A percentile compares a stretch with the other conserved stretches of the same genome.
These are phyloP conservation scores for Mycena maculata DNA, from an alignment of 768 basidiomycete species.

Conservation along the genomic window DNA sequence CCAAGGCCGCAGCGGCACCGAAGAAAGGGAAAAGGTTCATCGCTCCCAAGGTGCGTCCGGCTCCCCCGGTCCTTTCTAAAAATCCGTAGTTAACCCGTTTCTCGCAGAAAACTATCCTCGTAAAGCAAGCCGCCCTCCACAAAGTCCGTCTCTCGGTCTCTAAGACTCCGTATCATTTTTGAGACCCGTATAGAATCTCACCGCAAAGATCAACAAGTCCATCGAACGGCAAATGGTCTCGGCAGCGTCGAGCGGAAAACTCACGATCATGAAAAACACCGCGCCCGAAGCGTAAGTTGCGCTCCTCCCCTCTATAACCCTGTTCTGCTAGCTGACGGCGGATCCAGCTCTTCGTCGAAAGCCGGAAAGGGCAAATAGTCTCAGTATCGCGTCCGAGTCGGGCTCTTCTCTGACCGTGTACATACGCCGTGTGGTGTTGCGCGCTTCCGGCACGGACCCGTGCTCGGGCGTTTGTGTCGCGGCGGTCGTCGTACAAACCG, in stretches of 20 bases:
- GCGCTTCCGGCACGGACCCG: no score
- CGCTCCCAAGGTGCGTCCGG: slow-evolving; percentile 70
- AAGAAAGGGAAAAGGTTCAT: slow-evolving; percentile 86
- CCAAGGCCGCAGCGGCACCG: slow-evolving; percentile 73
- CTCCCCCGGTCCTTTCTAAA: not conserved
- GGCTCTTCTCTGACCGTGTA: no score
- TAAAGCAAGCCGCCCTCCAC: slow-evolving; percentile 83
- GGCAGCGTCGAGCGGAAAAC: slow-evolving; percentile 88
- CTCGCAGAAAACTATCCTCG: slow-evolving; percentile 64
- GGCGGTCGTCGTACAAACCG: no score
- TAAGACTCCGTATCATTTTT: slow-evolving; percentile 9
- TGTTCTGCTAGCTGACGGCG: not conserved
- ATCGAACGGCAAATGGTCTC: slow-evolving; percentile 93
- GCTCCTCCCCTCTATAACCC: not conserved
- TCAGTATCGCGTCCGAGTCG: not conserved
- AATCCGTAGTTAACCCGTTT: no score
- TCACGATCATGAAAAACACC: slow-evolving; percentile 90
- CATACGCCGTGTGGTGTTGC: no score
- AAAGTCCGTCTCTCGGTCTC: slow-evolving; percentile 60
- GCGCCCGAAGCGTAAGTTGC: slow-evolving; percentile 57
- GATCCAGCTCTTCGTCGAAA: slow-evolving; percentile 7
- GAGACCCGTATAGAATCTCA: slow-evolving; percentile 67
- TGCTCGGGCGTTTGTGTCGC: no score
- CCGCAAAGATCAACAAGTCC: slow-evolving; percentile 91
- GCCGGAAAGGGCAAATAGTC: slow-evolving; percentile 22